Conservation (phyloP, 1,284 basidiomycete species). For the Cystobasidium sp. region DNA sequence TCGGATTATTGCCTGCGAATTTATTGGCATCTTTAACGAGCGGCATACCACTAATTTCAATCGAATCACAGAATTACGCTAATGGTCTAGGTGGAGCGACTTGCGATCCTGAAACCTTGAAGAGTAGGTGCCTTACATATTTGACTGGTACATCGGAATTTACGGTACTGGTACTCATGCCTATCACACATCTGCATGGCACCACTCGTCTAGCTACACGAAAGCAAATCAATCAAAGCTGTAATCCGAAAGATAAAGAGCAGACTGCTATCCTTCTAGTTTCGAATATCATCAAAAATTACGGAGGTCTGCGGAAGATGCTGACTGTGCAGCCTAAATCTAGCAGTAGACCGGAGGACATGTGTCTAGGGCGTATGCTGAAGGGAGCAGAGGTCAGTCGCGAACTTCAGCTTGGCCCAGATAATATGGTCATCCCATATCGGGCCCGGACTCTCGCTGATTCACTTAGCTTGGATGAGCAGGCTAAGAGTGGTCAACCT, state of each 20-base stretch:
- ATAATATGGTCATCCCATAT: no score
- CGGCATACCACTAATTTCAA: neutral
- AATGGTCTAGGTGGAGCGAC: constrained; percentile 1
- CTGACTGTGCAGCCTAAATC: neutral
- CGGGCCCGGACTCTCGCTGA: no score
- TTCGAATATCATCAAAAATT: neutral
- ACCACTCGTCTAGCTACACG: neutral
- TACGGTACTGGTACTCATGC: neutral
- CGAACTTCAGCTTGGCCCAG: no score
- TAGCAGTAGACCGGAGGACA: neutral
- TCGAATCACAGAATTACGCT: neutral
- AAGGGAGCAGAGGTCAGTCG: no score
- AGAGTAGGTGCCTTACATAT: neutral
- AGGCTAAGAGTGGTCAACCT: neutral
- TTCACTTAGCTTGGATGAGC: no score
- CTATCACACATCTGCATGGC: neutral
- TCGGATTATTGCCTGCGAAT: no score
- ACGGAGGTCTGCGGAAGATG: neutral
- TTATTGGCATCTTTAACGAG: neutral
- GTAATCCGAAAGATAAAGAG: neutral
- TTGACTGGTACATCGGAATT: neutral
- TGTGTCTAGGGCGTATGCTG: no score
- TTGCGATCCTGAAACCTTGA: neutral
- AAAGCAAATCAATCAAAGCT: neutral
- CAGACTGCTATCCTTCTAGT: constrained; percentile 1